Evolutionary conservation across 441 rosid species (phyloP).

Genomic region (Eugenia klotzschiana): DNA sequence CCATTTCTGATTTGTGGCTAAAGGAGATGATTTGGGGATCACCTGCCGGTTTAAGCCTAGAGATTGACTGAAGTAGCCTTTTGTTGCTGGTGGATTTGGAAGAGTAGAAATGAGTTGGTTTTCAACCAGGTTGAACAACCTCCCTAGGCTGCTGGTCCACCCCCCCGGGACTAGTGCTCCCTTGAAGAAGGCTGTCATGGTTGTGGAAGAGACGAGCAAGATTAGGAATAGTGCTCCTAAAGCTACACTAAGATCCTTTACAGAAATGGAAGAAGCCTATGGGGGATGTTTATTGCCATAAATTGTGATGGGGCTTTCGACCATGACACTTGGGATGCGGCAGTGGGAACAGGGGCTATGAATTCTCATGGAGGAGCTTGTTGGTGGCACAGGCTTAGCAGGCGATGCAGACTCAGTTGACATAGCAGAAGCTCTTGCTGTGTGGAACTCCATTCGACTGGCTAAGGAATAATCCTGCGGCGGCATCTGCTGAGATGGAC

Average conservation of each 20-base stretch:
- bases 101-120: background rate
- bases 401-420: background rate
- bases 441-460: background rate
- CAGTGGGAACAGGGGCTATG: background rate
- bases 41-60: background rate
- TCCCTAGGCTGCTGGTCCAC: background rate
- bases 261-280: background rate
- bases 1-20: background rate
- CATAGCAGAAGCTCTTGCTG: background rate
- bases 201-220: background rate
- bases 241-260: background rate
- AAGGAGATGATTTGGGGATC: background rate
- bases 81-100: background rate
- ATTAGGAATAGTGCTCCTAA: background rate
- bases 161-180: background rate
- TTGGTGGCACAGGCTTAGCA: background rate
- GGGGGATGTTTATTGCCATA: background rate
- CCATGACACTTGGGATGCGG: no score
- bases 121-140: background rate
- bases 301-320: background rate
- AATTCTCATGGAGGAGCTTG: background rate
- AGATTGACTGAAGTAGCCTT: background rate
- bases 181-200: background rate
- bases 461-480: background rate
- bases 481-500: background rate